Evolutionary conservation across 2,329 filamentous ascomycete genomes (phyloP), one percentile per base, ranked within the genome.

Genomic region (Aspergillus spinulosporus): DNA sequence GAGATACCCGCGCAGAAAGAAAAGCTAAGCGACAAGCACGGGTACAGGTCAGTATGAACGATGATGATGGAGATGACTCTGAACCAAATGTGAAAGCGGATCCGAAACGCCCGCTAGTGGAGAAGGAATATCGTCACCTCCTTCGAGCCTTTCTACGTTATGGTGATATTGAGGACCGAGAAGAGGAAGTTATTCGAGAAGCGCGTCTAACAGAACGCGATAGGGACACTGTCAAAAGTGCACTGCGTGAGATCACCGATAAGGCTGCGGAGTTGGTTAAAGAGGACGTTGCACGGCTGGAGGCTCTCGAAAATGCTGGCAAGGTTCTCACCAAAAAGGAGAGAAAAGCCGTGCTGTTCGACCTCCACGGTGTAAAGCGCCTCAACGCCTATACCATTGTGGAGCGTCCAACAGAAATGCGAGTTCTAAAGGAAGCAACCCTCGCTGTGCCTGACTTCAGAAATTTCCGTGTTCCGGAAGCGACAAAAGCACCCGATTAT

Each of bases 321-420:
- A 95, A 94, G 71, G 82, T 86, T 2, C 76, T 95, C 53, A 96
- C 93, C 0, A 97, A 97, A 79, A 99, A 99, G 74, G 94, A 99
- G 71, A 91, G 91, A 74, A 99, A 99, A 75, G 94, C 94, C 0
- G 90, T 99, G 14, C 79, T 99, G 44, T 97, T 99, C 66, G 92
- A 97, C 70, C 96, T 92, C 74, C 88, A 89, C 45, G 91, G 92
- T 54, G 88, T 97, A 49, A 96, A 96, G 74, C 92, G 96, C 66
- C 84, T 97, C 67, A 99, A 99, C 69, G 94, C 94, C 0, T 92
- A 96, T 74, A 97, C 94, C 0, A 89, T 97, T 53, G 85, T 96
- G 8, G 93, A 97, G 64, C 88, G 95, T 6, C 93, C 94, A 0
- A 84, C 88, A 46, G 93, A 97, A 68, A 88, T 97, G 80, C 88